Percentiles rank a stretch among this genome's conserved stretches.
phyloP scores from a whole-genome alignment of 2,329 filamentous ascomycete genomes.

The Neonectria faginata region DNA sequence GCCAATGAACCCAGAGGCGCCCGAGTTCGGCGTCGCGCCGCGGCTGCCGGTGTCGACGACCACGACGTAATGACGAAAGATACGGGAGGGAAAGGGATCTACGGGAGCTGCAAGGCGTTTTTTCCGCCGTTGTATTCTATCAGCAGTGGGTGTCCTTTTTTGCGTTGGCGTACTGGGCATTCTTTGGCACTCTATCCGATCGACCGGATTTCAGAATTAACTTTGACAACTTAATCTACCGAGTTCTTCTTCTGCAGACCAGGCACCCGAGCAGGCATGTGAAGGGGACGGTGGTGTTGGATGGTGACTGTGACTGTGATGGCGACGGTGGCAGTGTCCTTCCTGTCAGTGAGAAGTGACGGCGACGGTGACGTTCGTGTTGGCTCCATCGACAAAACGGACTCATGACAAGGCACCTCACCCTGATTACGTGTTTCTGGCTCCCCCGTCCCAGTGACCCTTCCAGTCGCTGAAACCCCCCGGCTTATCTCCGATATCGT shows the following conservation, averaged over 20 bases:
- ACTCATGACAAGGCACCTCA: slow-evolving; percentile 7
- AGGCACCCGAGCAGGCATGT: not conserved
- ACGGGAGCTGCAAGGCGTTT: slow-evolving; percentile 38
- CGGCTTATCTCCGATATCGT: slow-evolving; percentile 49
- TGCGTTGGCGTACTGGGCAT: slow-evolving; percentile 46
- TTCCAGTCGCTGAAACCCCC: not conserved
- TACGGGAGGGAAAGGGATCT: slow-evolving; percentile 32
- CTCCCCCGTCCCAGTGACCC: slow-evolving; percentile 10
- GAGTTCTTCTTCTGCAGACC: not conserved
- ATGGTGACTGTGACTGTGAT: not conserved
- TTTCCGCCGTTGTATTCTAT: slow-evolving; percentile 40
- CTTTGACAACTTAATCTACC: slow-evolving; percentile 27
- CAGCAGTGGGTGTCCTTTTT: slow-evolving; percentile 19
- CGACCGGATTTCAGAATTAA: slow-evolving; percentile 41
- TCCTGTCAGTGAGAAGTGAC: not conserved
- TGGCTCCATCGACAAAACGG: slow-evolving; percentile 13
- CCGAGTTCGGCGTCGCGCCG: slow-evolving; percentile 39
- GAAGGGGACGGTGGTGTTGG: not conserved
- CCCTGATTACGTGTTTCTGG: slow-evolving; percentile 23
- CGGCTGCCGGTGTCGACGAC: slow-evolving; percentile 35
- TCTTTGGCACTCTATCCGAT: slow-evolving; percentile 34
- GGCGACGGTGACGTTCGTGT: not conserved
- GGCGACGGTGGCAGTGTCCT: not conserved
- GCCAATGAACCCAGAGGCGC: slow-evolving; percentile 6
- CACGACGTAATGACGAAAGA: slow-evolving; percentile 45